phyloP scores from a whole-genome alignment of 1,139 yeast genomes.

The Yamadazyma membranifaciens region DNA sequence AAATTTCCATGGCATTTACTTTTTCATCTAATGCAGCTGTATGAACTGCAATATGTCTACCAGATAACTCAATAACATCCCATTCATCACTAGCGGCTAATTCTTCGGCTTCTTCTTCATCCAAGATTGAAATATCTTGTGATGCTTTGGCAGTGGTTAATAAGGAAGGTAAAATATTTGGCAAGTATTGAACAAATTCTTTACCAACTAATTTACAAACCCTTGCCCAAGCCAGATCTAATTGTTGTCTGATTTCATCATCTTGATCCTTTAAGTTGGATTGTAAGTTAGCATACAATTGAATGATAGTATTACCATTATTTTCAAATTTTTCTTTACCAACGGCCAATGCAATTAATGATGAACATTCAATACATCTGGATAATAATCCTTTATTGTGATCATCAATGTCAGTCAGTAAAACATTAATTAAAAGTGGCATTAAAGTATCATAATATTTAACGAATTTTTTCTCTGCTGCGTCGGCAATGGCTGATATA shows the following conservation, averaged over 20 bases:
- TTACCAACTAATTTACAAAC: slow-evolving; percentile 82
- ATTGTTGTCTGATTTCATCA: slow-evolving; percentile 82
- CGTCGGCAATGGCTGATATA: slow-evolving; percentile 96
- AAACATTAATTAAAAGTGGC: slow-evolving; percentile 82
- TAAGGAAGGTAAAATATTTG: slow-evolving; percentile 87
- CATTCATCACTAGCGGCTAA: slow-evolving; percentile 85
- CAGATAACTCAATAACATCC: slow-evolving; percentile 90
- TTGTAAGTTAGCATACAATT: slow-evolving; percentile 65
- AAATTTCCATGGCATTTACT: slow-evolving; percentile 84
- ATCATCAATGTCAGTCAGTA: slow-evolving; percentile 74
- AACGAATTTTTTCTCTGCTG: slow-evolving; percentile 86
- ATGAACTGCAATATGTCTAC: slow-evolving; percentile 92
- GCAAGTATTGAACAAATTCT: slow-evolving; percentile 84
- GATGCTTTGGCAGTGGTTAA: slow-evolving; percentile 82
- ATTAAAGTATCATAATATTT: slow-evolving; percentile 93
- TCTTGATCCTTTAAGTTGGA: slow-evolving; percentile 55
- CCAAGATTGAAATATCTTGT: slow-evolving; percentile 84
- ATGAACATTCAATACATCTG: slow-evolving; percentile 92
- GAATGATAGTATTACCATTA: slow-evolving; percentile 64
- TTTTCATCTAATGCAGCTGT: slow-evolving; percentile 91
- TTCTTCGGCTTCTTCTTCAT: slow-evolving; percentile 85
- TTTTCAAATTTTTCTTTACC: slow-evolving; percentile 87
- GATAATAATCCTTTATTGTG: slow-evolving; percentile 84
- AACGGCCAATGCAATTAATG: slow-evolving; percentile 94
- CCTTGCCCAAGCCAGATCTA: slow-evolving; percentile 97